A percentile compares a stretch with the other conserved stretches of the same genome.
phyloP scores from a whole-genome alignment of 331 rosid species.

The Telfairia occidentalis region DNA sequence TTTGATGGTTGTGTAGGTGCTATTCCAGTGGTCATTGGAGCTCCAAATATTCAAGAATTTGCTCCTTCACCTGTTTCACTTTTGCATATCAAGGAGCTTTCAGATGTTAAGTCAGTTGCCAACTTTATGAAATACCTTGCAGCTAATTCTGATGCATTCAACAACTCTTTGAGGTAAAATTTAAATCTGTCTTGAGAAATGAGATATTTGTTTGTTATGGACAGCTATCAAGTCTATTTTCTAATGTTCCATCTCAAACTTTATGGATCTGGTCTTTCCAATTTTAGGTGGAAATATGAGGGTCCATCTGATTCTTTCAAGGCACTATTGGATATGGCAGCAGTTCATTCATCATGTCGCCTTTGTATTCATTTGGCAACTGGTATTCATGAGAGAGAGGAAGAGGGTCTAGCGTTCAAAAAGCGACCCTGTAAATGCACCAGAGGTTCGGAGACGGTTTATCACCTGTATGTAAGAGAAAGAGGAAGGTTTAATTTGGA shows the following conservation, averaged over 20 bases:
- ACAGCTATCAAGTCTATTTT: background rate
- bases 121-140: constrained; percentile 63
- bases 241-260: background rate
- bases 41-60: constrained; percentile 86
- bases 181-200: background rate
- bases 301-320: constrained; percentile 98
- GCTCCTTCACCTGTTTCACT: constrained; percentile 66
- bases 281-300: constrained; percentile 86
- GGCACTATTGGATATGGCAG: constrained; percentile 98
- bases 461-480: constrained; percentile 77
- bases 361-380: constrained; percentile 97
- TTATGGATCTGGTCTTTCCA: constrained; percentile 7
- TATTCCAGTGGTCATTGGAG: constrained; percentile 83
- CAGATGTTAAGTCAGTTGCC: constrained; percentile 59
- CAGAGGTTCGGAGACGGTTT: constrained; percentile 52
- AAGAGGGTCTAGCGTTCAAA: constrained; percentile 43
- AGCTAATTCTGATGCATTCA: constrained; percentile 67
- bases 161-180: constrained; percentile 61
- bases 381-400: constrained; percentile 54
- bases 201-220: background rate
- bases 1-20: constrained; percentile 40
- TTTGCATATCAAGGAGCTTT: constrained; percentile 58
- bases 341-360: constrained; percentile 97
- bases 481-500: constrained; percentile 83
- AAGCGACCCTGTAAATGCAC: constrained; percentile 87